Base-by-base conservation (phyloP, 352 stramenopile species). In the Pythium insidiosum region DNA sequence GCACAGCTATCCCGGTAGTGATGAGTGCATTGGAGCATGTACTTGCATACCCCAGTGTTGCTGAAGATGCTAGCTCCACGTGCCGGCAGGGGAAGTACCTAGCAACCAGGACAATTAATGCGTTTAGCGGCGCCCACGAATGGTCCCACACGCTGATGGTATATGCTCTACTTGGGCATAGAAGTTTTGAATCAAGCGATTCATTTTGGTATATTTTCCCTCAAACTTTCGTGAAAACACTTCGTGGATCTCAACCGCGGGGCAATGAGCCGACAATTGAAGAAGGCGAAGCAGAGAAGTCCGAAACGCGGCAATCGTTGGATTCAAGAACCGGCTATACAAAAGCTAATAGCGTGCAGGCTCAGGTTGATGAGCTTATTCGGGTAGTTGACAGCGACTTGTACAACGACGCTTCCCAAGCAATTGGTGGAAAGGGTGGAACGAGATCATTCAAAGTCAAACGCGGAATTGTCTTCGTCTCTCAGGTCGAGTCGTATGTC, bases 81-180 rank as follows among this genome's bases (percentile, higher is more conserved):
- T 1, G 15, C 9, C 23, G 45, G 23, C 23, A 31, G 5, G 45
- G 45, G 12, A 52, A 52, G 16, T 50, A 37, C 16, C 21, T 34
- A 2, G 31, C 43, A 4, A 15, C 44, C 3, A 21, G 44, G 22
- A 38, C 44, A 1, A 26, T 51, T 5, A 51, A 51, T 25, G 33
- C n/a, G 6, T 51, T 43, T 29, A 13, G 1, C 13, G 44, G 44
- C 12, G 35, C 44, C 7, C 35, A 51, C 11, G 44, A 51, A 16
- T 51, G 44, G 44, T 43, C 44, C 1, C 44, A 51, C 15, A 21
- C 23, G 3, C 4, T 43, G 4, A 43, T 51, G 44, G 35, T 29
- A 15, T 43, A 30, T n/a, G 44, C 33, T 3, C 10, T 51, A 2
- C 22, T 6, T 15, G 44, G 44, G 1, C 19, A 43, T 28, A 31